Evolutionary conservation across 2,329 filamentous ascomycete genomes (phyloP).

Genomic region (Paracoccidioides lutzii): DNA sequence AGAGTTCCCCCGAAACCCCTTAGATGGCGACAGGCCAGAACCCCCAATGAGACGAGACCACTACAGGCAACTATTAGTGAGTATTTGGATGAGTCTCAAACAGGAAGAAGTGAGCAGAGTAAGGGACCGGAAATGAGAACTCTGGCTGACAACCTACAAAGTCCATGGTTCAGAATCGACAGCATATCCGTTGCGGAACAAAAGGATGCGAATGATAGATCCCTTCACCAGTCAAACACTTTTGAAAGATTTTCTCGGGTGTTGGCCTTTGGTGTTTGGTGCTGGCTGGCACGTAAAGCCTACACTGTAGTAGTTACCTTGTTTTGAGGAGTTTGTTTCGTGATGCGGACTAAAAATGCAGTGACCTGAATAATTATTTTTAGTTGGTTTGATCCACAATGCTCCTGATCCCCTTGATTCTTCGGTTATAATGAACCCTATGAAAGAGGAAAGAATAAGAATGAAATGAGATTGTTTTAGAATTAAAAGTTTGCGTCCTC

Average conservation of each 20-base stretch:
- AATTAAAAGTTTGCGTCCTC: too few species aligned
- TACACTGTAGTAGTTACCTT: too few species aligned
- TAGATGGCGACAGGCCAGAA: slow-evolving; percentile 33
- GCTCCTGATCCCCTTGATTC: too few species aligned
- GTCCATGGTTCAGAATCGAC: slow-evolving; percentile 23
- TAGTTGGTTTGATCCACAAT: too few species aligned
- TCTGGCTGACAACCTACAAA: slow-evolving; percentile 27
- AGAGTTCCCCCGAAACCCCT: slow-evolving; percentile 40
- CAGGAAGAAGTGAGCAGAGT: background rate
- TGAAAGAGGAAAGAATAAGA: too few species aligned
- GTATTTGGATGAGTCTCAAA: too few species aligned
- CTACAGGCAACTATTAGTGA: slow-evolving; percentile 21
- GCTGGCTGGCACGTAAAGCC: too few species aligned
- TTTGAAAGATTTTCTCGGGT: background rate
- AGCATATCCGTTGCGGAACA: slow-evolving; percentile 1
- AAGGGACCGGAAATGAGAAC: background rate
- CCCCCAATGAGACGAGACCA: slow-evolving; percentile 52
- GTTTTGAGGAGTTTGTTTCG: too few species aligned
- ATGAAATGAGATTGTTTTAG: too few species aligned
- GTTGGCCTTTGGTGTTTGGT: background rate
- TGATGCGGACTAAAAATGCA: too few species aligned
- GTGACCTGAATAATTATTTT: too few species aligned
- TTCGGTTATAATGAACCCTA: too few species aligned
- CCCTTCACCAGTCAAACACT: background rate
- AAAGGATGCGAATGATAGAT: background rate